Evolutionary conservation across 176 grass and related monocot genomes (phyloP).

Genomic region (Miscanthus lutarioriparius): DNA sequence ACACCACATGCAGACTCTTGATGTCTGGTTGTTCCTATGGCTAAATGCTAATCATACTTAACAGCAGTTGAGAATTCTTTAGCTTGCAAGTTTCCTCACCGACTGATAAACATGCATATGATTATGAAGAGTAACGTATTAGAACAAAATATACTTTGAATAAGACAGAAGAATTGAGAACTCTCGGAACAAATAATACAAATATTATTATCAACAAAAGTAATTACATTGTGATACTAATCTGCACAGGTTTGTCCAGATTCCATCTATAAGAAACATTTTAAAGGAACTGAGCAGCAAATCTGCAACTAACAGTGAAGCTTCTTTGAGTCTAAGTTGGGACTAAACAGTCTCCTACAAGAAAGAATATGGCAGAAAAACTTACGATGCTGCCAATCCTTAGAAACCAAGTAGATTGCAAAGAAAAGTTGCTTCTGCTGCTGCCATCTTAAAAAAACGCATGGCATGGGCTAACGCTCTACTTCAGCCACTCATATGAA

Average conservation of each 20-base stretch:
- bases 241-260: slow-evolving; percentile 51
- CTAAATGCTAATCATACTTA: slow-evolving; percentile 2
- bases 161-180: not conserved
- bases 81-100: not conserved
- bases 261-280: slow-evolving; percentile 45
- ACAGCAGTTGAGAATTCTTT: not conserved
- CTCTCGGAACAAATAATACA: not conserved
- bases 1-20: not conserved
- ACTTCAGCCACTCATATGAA: slow-evolving; percentile 55
- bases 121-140: not conserved
- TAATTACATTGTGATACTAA: slow-evolving; percentile 59
- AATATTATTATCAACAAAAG: slow-evolving; percentile 45
- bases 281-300: slow-evolving; percentile 48
- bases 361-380: slow-evolving; percentile 26
- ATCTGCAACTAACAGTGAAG: slow-evolving; percentile 42
- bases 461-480: slow-evolving; percentile 42
- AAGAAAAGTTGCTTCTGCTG: slow-evolving; percentile 49
- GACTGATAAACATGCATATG: not conserved
- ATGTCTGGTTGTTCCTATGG: slow-evolving; percentile 1
- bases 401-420: slow-evolving; percentile 39
- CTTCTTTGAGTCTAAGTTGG: slow-evolving; percentile 31
- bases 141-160: not conserved
- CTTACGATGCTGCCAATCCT: slow-evolving; percentile 38
- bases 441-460: slow-evolving; percentile 58
- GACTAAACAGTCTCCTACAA: slow-evolving; percentile 19